phyloP scores from a whole-genome alignment of 2,329 filamentous ascomycete genomes.

The Exserohilum turcica region DNA sequence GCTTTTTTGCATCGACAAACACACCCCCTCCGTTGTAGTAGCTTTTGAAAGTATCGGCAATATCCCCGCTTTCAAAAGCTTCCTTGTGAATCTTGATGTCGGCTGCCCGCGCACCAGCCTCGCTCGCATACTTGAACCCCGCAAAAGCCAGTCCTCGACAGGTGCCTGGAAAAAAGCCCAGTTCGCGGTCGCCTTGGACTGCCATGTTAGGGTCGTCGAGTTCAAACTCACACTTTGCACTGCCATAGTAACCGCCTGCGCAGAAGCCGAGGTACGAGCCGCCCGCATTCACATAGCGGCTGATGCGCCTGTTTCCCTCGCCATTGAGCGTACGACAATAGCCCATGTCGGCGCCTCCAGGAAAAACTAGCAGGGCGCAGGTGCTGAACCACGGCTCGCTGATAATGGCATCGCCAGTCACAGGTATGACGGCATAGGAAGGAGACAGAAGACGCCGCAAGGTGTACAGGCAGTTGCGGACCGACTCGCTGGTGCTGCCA shows the following conservation, averaged over 20 bases:
- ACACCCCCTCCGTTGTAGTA: constrained; percentile 97
- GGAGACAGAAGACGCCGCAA: constrained; percentile 84
- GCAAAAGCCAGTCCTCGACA: constrained; percentile 86
- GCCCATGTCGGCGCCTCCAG: constrained; percentile 89
- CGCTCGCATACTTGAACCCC: constrained; percentile 89
- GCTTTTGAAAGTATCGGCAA: constrained; percentile 68
- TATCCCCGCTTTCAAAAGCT: constrained; percentile 57
- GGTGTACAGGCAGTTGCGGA: constrained; percentile 85
- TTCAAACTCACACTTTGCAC: constrained; percentile 84
- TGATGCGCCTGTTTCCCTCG: constrained; percentile 81
- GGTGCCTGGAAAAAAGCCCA: constrained; percentile 84
- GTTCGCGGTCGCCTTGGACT: constrained; percentile 81
- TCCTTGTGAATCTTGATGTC: constrained; percentile 68
- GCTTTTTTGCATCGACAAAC: constrained; percentile 77
- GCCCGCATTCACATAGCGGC: constrained; percentile 82
- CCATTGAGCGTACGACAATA: constrained; percentile 91
- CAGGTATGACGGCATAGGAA: constrained; percentile 89
- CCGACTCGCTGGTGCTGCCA: constrained; percentile 85
- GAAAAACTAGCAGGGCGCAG: constrained; percentile 88
- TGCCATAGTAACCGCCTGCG: constrained; percentile 92
- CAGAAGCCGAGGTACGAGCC: constrained; percentile 90
- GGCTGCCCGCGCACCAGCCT: constrained; percentile 78
- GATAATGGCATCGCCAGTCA: constrained; percentile 76
- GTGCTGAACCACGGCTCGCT: constrained; percentile 90
- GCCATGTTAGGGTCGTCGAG: constrained; percentile 80